Evolutionary conservation across 1,139 yeast species (phyloP).

Genomic region (Suhomyces ambrosiae): DNA sequence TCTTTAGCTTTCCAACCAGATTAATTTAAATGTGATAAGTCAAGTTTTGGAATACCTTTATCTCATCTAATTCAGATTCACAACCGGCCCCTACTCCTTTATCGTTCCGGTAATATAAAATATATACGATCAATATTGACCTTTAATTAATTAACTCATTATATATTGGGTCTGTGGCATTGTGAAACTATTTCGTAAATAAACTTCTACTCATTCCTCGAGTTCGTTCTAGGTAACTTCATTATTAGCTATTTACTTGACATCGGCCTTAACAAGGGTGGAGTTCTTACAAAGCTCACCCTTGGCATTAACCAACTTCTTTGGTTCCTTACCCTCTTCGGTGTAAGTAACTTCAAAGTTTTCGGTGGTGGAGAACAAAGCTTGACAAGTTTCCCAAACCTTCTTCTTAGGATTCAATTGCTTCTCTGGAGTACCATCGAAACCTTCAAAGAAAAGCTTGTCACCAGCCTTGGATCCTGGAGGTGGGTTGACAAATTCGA

Average conservation of each 20-base stretch:
- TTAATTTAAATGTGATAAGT: no score
- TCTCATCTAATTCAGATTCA: not conserved
- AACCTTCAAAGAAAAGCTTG: conserved; percentile 91
- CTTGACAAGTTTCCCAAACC: conserved; percentile 95
- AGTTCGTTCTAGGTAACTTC: no score
- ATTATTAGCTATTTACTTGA: conserved; percentile 52
- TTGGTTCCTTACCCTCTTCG: conserved; percentile 77
- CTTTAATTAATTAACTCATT: no score
- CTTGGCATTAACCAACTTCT: conserved; percentile 72
- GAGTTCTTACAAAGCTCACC: conserved; percentile 75
- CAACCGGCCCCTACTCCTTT: not conserved
- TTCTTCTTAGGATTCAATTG: conserved; percentile 98
- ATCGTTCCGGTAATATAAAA: no score
- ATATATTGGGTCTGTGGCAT: no score
- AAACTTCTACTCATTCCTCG: no score
- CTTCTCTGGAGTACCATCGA: conserved; percentile 84
- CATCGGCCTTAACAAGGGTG: conserved; percentile 68
- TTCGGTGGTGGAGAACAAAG: conserved; percentile 80
- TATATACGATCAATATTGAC: no score
- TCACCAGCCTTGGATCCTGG: conserved; percentile 95
- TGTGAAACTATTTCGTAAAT: no score
- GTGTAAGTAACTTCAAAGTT: conserved; percentile 77
- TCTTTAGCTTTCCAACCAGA: no score
- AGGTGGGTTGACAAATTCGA: conserved; percentile 96
- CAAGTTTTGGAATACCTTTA: not conserved